Evolutionary conservation across 441 rosid species (phyloP).

Genomic region (Populus hybrid): DNA sequence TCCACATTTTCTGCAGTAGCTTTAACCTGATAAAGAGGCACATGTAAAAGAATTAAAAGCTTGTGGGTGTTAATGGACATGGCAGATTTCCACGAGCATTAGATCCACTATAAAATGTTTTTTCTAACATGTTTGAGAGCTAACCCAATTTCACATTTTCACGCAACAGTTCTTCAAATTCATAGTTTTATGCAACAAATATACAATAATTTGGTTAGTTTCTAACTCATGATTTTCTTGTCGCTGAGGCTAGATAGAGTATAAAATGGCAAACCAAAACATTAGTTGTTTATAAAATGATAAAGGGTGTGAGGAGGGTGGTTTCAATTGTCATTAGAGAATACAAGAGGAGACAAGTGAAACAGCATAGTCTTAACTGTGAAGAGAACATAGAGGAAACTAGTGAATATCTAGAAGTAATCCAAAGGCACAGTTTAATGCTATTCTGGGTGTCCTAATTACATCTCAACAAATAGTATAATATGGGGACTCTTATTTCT

Average conservation of each 20-base stretch:
- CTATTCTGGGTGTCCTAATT: background rate
- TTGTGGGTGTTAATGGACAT: background rate
- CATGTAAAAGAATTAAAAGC: slow-evolving; percentile 7
- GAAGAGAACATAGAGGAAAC: background rate
- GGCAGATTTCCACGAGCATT: background rate
- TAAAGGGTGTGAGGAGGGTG: background rate
- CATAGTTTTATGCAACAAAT: background rate
- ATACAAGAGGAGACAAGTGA: background rate
- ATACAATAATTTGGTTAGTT: background rate
- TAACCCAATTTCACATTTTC: background rate
- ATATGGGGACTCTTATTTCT: background rate
- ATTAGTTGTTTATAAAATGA: background rate
- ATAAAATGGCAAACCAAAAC: background rate
- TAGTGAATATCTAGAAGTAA: background rate
- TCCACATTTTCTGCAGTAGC: slow-evolving; percentile 93
- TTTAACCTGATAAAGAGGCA: slow-evolving; percentile 58
- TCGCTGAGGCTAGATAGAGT: background rate
- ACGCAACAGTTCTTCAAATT: background rate
- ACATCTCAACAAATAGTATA: background rate
- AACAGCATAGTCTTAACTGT: background rate
- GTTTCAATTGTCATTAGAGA: background rate
- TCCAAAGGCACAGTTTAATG: background rate
- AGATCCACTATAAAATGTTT: background rate
- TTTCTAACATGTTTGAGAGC: background rate
- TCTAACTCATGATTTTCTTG: background rate